Base-by-base conservation (phyloP, 2,329 filamentous ascomycete species). In the Cercospora nicotianae region DNA sequence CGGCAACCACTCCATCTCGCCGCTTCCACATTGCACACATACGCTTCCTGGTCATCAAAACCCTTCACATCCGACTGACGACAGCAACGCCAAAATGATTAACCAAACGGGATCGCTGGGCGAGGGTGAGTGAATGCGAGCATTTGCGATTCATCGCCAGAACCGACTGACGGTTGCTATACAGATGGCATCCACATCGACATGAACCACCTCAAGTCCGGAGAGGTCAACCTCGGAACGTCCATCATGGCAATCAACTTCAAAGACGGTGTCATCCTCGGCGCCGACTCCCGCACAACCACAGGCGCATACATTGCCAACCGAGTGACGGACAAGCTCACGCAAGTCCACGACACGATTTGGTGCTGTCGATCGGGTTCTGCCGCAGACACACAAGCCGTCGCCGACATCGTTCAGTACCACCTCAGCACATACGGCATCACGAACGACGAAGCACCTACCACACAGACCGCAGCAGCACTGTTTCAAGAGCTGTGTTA, bases 161-260 rank as follows among this genome's bases (percentile, higher is more conserved):
- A 53, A 59, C 65, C 61, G 8, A 60, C 69, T 75, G 60, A 75
- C 62, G 42, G 4, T 23, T 18, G 28, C n/a, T 18, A 9, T 55
- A 39, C 77, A 98, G 95, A 99, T 94, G 95, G 95, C 80, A 98
- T 99, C 80, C 95, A 99, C 81, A 87, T 99, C 76, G 95, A 99
- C 80, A 99, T 99, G 95, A 92, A 98, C 78, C 91, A 95, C 79
- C 85, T 99, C 81, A 99, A 99, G 90, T 95, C 93, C 83, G 95
- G 95, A 70, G 95, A 99, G 85, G 94, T 99, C 80, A 99, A 99
- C 84, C 86, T 99, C 76, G 95, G 95, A 84, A 99, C 95, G 71
- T 98, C 95, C 65, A 98, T 99, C 80, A 99, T 99, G 95, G 95
- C 95, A 70, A 94, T 98, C 81, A 98, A 96, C 78, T 99, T 99